phyloP scores from a whole-genome alignment of 2,329 filamentous ascomycete genomes.

The Elsinoe batatas region DNA sequence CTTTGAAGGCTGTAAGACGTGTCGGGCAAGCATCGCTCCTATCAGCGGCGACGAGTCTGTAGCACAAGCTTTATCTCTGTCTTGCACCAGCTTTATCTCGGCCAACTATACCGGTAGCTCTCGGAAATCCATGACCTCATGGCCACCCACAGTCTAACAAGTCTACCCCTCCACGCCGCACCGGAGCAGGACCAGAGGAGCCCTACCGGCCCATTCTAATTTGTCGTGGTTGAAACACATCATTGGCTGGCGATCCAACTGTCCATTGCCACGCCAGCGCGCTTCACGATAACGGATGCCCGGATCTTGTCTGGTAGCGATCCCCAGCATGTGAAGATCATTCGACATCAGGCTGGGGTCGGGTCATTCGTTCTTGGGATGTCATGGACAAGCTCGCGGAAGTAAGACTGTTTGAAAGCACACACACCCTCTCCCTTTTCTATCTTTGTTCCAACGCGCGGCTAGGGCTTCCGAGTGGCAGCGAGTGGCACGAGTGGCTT shows the following conservation, averaged over 20 bases:
- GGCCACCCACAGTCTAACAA: constrained; percentile 3
- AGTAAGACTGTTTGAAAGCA: neutral
- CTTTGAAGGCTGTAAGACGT: neutral
- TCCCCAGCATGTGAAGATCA: neutral
- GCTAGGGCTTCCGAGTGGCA: neutral
- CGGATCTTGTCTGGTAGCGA: neutral
- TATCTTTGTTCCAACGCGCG: neutral
- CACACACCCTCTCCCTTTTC: neutral
- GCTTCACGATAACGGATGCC: constrained; percentile 7
- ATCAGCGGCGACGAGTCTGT: neutral
- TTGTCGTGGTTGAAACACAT: neutral
- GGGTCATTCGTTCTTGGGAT: too few species aligned
- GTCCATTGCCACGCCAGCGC: neutral
- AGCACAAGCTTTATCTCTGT: constrained; percentile 10
- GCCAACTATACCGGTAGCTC: neutral
- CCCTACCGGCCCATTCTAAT: too few species aligned
- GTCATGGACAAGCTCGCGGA: too few species aligned
- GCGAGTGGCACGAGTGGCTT: neutral
- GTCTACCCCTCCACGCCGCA: constrained; percentile 9
- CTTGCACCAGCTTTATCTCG: neutral
- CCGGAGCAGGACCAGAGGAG: too few species aligned
- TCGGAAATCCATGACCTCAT: constrained; percentile 8
- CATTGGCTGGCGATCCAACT: constrained; percentile 3
- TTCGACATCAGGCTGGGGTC: neutral
- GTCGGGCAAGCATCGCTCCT: neutral